Base-by-base conservation (phyloP, 2,329 filamentous ascomycete species). In the Aspergillus pseudoglaucus region DNA sequence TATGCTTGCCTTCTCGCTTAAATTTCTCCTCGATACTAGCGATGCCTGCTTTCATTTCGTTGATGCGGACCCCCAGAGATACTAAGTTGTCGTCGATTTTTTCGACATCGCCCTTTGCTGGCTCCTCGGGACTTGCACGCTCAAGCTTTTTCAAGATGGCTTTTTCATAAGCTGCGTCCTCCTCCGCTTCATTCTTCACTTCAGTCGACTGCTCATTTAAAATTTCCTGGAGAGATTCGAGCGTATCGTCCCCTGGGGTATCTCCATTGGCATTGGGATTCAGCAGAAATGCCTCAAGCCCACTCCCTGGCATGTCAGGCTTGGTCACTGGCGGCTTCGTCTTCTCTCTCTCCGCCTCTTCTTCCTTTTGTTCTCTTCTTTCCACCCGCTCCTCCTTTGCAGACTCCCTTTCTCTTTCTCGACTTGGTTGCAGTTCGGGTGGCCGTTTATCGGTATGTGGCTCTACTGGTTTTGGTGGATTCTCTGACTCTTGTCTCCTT, bases 161-260 rank as follows among this genome's bases (percentile, higher is more conserved):
- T 44, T 65, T 55, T 43, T 67, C 61, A 30, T 63, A 66, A 6
- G 60, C 60, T 12, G 55, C 61, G 44, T 66, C 62, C 3, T 65
- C 60, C 48, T 66, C 56, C 42, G 58, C 56, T 40, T 63, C 61
- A 3, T 53, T 49, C 39, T 66, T 65, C 3, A 58, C 22, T 22
- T 57, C 58, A 20, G 48, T 54, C 15, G 59, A 53, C 10, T 39
- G 49, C 27, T 64, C 62, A 7, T 70, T 59, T 37, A 75, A 57
- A 20, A 75, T 58, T 12, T 67, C 62, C 45, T 72, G 65, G 15
- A 75, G 65, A 15, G 70, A 74, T 45, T 73, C 68, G 38, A 75
- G 65, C 2, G 72, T 75, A 50, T 70, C 69, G 47, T 74, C 71
- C 10, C 71, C 69, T 4, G 72, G 52, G 10, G 60, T 56, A 17